These are phyloP conservation scores for Russula ochroleuca DNA, from an alignment of 768 basidiomycete species.

Conservation along the genomic window DNA sequence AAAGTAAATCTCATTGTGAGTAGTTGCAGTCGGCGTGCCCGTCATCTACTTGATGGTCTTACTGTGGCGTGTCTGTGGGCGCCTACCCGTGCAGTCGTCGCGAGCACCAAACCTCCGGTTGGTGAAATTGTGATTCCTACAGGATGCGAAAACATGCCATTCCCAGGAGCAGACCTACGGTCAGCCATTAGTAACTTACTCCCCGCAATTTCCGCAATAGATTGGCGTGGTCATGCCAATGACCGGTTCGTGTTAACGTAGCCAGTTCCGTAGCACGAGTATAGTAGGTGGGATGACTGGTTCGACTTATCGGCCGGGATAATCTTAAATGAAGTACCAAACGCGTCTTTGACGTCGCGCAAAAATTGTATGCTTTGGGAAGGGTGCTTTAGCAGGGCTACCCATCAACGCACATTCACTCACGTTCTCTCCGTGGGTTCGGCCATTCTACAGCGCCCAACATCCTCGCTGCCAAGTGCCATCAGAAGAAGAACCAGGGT, in stretches of 20 bases:
- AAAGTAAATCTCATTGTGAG: not conserved
- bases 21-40: not conserved
- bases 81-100: not conserved
- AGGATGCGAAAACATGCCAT: not conserved
- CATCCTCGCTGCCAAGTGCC: constrained; percentile 97
- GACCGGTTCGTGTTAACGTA: constrained; percentile 85
- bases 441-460: constrained; percentile 83
- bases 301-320: constrained; percentile 53
- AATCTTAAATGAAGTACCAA: constrained; percentile 93
- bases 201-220: not conserved
- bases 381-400: constrained; percentile 20
- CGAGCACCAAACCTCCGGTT: not conserved
- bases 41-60: not conserved
- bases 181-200: not conserved
- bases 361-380: constrained; percentile 80
- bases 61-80: not conserved
- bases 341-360: constrained; percentile 73
- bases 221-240: constrained; percentile 47
- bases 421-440: constrained; percentile 77
- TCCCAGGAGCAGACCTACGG: not conserved
- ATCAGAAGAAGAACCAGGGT: constrained; percentile 81
- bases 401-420: not conserved
- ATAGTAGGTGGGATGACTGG: constrained; percentile 55
- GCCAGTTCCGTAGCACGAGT: constrained; percentile 90
- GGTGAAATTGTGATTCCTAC: not conserved